These are phyloP conservation scores for Puya raimondii DNA, from an alignment of 176 grass and related monocot genomes.

Conservation along the genomic window DNA sequence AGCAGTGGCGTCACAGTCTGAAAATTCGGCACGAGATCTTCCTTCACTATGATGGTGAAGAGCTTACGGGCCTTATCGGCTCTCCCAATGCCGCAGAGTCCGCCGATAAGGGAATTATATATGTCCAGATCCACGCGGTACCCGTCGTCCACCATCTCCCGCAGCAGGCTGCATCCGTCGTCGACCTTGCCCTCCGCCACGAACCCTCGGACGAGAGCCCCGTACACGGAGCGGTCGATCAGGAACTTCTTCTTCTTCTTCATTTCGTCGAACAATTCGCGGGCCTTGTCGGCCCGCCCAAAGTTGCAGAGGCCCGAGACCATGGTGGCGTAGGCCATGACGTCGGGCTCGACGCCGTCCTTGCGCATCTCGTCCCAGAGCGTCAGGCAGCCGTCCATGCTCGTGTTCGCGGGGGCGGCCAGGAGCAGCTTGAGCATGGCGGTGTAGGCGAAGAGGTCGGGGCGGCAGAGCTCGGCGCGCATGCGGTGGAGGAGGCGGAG, in stretches of 20 bases:
- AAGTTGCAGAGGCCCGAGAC: slow-evolving; percentile 49
- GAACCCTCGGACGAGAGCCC: slow-evolving; percentile 46
- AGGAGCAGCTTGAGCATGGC: slow-evolving; percentile 52
- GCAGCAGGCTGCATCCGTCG: slow-evolving; percentile 57
- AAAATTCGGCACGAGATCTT: slow-evolving; percentile 39
- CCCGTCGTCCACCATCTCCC: slow-evolving; percentile 66
- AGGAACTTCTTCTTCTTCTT: slow-evolving; percentile 51
- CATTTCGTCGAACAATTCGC: slow-evolving; percentile 56
- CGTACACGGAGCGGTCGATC: slow-evolving; percentile 59
- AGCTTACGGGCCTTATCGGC: slow-evolving; percentile 67
- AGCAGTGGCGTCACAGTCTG: slow-evolving; percentile 57
- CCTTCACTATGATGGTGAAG: slow-evolving; percentile 57
- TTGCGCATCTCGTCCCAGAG: slow-evolving; percentile 79
- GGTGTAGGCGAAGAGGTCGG: slow-evolving; percentile 75
- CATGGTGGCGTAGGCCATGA: slow-evolving; percentile 62
- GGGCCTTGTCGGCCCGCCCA: slow-evolving; percentile 50
- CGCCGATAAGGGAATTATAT: slow-evolving; percentile 72
- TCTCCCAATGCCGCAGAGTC: slow-evolving; percentile 48
- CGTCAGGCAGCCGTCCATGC: slow-evolving; percentile 65
- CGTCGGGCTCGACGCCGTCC: slow-evolving; percentile 48
- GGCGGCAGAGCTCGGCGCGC: slow-evolving; percentile 46
- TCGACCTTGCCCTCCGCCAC: slow-evolving; percentile 34
- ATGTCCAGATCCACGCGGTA: slow-evolving; percentile 57
- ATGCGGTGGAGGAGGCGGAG: slow-evolving; percentile 49
- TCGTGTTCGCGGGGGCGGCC: slow-evolving; percentile 31